Percentiles rank a stretch among this genome's conserved stretches.
phyloP scores from a whole-genome alignment of 78 protist genomes.

The Chrysochromulina tobinii region DNA sequence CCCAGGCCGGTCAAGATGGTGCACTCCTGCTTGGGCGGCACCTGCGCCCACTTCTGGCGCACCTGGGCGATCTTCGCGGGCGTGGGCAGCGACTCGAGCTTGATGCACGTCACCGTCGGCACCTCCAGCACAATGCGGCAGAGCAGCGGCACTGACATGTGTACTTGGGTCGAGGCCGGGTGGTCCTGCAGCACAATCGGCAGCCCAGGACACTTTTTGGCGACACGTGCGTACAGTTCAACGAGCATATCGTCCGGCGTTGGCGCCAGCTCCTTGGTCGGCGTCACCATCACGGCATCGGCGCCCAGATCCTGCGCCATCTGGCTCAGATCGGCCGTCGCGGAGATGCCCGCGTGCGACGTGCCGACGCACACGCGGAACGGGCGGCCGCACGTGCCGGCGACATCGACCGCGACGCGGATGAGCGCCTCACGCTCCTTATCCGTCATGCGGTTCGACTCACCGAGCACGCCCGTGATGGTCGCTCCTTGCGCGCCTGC shows the following conservation, averaged over 20 bases:
- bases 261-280: not conserved
- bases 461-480: not conserved
- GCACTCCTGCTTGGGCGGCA: not conserved
- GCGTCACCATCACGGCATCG: not conserved
- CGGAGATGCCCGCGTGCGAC: not conserved
- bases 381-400: not conserved
- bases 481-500: not conserved
- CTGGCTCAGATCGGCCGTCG: not conserved
- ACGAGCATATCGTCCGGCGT: not conserved
- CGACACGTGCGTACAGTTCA: not conserved
- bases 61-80: not conserved
- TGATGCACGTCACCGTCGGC: not conserved
- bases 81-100: not conserved
- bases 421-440: not conserved
- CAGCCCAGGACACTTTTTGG: not conserved
- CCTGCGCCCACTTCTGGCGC: not conserved
- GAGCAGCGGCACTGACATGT: not conserved
- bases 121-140: not conserved
- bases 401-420: not conserved
- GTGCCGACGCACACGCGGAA: not conserved
- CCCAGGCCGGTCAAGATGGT: not conserved
- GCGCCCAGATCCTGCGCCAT: not conserved
- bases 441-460: not conserved
- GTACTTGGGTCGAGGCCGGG: not conserved
- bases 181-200: constrained; percentile 13